Evolutionary conservation across 2,329 filamentous ascomycete species (phyloP).

Genomic region (Alternaria postmessia): DNA sequence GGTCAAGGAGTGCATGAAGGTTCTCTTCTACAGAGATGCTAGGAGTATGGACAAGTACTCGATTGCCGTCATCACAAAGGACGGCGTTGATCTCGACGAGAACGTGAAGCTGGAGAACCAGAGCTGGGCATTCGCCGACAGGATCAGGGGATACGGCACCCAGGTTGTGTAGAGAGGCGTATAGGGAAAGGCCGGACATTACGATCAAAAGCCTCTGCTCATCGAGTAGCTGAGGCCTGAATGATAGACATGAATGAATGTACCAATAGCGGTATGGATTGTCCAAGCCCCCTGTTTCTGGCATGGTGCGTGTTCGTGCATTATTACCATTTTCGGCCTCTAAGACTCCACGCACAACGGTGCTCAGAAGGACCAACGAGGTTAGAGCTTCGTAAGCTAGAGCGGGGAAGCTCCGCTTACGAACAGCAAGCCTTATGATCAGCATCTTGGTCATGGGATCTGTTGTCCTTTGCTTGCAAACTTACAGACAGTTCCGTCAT

Average conservation of each 20-base stretch:
- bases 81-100: conserved; percentile 83
- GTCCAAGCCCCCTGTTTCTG: background rate
- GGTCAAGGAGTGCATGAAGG: conserved; percentile 96
- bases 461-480: background rate
- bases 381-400: conserved; percentile 4
- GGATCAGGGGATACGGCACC: conserved; percentile 93
- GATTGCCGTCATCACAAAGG: conserved; percentile 87
- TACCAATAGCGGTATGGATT: conserved; percentile 35
- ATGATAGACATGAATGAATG: conserved; percentile 49
- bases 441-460: background rate
- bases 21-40: conserved; percentile 95
- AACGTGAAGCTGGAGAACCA: conserved; percentile 90
- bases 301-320: background rate
- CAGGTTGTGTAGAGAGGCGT: conserved; percentile 59
- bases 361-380: conserved; percentile 4
- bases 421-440: conserved; percentile 1
- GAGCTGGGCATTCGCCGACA: conserved; percentile 98
- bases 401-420: conserved; percentile 31
- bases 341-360: background rate
- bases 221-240: conserved; percentile 21
- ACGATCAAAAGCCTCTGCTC: conserved; percentile 6
- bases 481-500: background rate
- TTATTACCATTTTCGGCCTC: background rate
- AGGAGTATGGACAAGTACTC: conserved; percentile 91
- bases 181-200: background rate